Conservation (phyloP, 2,329 filamentous ascomycete species). For the Calonectria naviculata region DNA sequence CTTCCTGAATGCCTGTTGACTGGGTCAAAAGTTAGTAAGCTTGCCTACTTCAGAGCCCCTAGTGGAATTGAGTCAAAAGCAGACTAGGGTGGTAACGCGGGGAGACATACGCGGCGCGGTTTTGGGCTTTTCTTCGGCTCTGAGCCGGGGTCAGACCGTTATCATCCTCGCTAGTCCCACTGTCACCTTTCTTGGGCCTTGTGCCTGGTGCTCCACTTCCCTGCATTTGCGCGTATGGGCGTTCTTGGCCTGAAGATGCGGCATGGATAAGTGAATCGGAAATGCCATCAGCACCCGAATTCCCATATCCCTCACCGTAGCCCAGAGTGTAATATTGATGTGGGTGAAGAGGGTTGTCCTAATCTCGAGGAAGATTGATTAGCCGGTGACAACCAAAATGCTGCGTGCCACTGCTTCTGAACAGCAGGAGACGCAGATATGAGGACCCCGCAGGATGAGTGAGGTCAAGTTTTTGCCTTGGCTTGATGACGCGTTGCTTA, state of each 20-base stretch:
- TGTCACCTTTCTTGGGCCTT: slow-evolving; percentile 42
- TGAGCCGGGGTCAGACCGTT: slow-evolving; percentile 67
- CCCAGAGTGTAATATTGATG: not conserved
- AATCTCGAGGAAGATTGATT: not conserved
- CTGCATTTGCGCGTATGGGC: slow-evolving; percentile 37
- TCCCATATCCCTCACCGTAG: not conserved
- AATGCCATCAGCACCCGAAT: not conserved
- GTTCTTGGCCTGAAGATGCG: slow-evolving; percentile 39
- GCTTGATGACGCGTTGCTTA: slow-evolving; percentile 52
- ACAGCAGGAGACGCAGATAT: too few species aligned
- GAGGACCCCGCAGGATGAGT: too few species aligned
- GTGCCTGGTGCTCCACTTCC: slow-evolving; percentile 33
- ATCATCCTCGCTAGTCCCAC: slow-evolving; percentile 64
- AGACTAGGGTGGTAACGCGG: not conserved
- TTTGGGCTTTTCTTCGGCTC: slow-evolving; percentile 69
- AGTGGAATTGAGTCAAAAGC: not conserved
- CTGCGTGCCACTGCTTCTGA: too few species aligned
- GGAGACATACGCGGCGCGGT: slow-evolving; percentile 67
- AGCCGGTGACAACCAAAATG: not conserved
- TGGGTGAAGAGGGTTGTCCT: not conserved
- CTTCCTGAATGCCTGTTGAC: slow-evolving; percentile 95
- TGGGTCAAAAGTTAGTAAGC: slow-evolving; percentile 51
- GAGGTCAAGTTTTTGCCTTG: slow-evolving; percentile 33
- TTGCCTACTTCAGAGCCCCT: not conserved
- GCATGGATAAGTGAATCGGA: slow-evolving; percentile 55